Conservation (phyloP, 768 basidiomycete species). For the Hericium alpestre region DNA sequence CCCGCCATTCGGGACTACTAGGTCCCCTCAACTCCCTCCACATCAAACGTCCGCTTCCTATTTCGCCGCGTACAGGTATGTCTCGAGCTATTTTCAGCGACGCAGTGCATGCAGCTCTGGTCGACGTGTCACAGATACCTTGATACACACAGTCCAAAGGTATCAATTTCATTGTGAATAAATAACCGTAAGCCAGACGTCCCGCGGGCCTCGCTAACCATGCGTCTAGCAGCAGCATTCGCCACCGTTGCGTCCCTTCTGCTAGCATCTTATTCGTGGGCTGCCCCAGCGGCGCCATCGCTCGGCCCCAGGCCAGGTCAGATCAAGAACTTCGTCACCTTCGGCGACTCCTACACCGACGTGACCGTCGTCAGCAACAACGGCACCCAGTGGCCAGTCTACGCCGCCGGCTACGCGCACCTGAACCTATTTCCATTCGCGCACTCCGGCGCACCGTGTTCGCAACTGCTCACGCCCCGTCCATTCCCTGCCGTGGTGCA, state of each 20-base stretch:
- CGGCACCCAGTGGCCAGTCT: slow-evolving; percentile 50
- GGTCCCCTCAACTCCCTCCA: background rate
- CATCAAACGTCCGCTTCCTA: too few relatives aligned
- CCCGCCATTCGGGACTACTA: too few relatives aligned
- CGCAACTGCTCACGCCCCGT: slow-evolving; percentile 47
- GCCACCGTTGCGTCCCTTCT: background rate
- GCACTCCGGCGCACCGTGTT: slow-evolving; percentile 53
- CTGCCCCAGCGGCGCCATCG: background rate
- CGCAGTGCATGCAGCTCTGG: too few relatives aligned
- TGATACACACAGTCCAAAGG: background rate
- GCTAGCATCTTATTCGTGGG: background rate
- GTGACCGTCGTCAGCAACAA: slow-evolving; percentile 29
- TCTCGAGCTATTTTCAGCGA: too few relatives aligned
- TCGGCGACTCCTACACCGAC: slow-evolving; percentile 61
- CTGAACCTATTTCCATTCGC: slow-evolving; percentile 49
- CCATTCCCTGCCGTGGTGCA: slow-evolving; percentile 52
- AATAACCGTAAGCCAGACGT: background rate
- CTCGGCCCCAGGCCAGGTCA: background rate
- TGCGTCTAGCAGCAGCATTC: background rate
- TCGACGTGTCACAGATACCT: too few relatives aligned
- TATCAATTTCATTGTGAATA: background rate
- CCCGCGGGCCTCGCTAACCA: background rate
- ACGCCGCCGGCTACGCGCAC: slow-evolving; percentile 43
- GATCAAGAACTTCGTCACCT: slow-evolving; percentile 37
- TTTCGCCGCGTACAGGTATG: too few relatives aligned